phyloP scores from a whole-genome alignment of 2,329 filamentous ascomycete species.

The Stemphylium lycopersici region DNA sequence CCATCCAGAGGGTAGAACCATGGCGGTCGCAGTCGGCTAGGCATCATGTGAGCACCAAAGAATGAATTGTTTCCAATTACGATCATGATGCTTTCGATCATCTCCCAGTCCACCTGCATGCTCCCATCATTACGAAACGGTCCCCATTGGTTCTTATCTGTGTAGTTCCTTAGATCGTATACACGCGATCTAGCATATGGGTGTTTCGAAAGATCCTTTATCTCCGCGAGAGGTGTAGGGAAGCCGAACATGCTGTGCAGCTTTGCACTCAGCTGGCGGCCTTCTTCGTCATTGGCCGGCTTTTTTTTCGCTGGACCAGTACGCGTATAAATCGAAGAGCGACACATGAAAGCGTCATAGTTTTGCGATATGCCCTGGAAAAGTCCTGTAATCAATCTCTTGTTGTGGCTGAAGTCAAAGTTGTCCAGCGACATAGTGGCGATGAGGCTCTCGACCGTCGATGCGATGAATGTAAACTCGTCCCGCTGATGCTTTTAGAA shows the following conservation, averaged over 20 bases:
- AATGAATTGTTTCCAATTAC: constrained; percentile 66
- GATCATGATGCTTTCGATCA: constrained; percentile 75
- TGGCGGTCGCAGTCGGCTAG: constrained; percentile 32
- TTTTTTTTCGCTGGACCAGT: constrained; percentile 54
- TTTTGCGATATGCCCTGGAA: constrained; percentile 58
- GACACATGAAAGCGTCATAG: constrained; percentile 65
- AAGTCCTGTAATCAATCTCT: constrained; percentile 43
- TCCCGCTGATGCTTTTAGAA: constrained; percentile 26
- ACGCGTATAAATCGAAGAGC: constrained; percentile 64
- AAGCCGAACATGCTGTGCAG: constrained; percentile 72
- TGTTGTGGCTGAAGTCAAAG: constrained; percentile 55
- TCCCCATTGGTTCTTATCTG: constrained; percentile 67
- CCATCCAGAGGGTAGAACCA: constrained; percentile 42
- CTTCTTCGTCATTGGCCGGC: constrained; percentile 48
- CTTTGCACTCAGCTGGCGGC: constrained; percentile 71
- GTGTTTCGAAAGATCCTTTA: constrained; percentile 52
- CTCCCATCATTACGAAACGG: constrained; percentile 71
- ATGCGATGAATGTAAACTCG: constrained; percentile 44
- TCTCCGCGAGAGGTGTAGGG: constrained; percentile 53
- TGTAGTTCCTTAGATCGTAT: constrained; percentile 76
- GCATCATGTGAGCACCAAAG: constrained; percentile 33
- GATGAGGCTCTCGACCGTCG: constrained; percentile 51
- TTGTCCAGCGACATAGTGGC: constrained; percentile 47
- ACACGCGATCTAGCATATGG: constrained; percentile 71
- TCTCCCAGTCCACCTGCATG: constrained; percentile 76